Percentiles rank a stretch among this genome's conserved stretches.
phyloP scores from a whole-genome alignment of 2,329 filamentous ascomycete genomes.

The Erysiphe pulchra region DNA sequence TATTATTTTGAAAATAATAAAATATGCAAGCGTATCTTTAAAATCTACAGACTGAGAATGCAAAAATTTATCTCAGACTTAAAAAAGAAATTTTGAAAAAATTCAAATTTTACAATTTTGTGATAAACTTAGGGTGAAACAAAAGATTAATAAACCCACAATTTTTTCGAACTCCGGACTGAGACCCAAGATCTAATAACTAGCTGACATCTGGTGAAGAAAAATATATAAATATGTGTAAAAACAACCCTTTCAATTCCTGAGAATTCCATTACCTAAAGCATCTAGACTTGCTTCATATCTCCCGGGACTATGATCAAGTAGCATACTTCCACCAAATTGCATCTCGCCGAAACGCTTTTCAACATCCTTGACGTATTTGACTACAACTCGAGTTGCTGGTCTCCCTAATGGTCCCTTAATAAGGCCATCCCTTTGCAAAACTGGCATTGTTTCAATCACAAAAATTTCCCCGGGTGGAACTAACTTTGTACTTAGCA shows the following conservation, averaged over 20 bases:
- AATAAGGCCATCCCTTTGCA: conserved; percentile 40
- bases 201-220: no score
- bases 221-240: no score
- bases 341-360: conserved; percentile 40
- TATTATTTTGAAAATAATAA: no score
- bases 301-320: conserved; percentile 48
- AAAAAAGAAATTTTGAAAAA: no score
- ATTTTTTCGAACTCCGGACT: no score
- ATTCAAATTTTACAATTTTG: no score
- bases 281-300: conserved; percentile 46
- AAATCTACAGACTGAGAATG: no score
- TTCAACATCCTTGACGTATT: conserved; percentile 47
- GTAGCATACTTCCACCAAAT: conserved; percentile 49
- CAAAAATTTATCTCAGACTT: no score
- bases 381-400: conserved; percentile 41
- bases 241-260: not conserved
- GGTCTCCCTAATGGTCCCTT: conserved; percentile 24
- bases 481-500: conserved; percentile 43
- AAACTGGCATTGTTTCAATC: conserved; percentile 39
- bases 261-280: conserved; percentile 20
- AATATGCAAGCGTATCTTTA: no score
- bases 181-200: no score
- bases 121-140: no score
- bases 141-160: no score
- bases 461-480: conserved; percentile 56